Conservation (phyloP, 2,329 filamentous ascomycete genomes). For the Aspergillus fumigatus region DNA sequence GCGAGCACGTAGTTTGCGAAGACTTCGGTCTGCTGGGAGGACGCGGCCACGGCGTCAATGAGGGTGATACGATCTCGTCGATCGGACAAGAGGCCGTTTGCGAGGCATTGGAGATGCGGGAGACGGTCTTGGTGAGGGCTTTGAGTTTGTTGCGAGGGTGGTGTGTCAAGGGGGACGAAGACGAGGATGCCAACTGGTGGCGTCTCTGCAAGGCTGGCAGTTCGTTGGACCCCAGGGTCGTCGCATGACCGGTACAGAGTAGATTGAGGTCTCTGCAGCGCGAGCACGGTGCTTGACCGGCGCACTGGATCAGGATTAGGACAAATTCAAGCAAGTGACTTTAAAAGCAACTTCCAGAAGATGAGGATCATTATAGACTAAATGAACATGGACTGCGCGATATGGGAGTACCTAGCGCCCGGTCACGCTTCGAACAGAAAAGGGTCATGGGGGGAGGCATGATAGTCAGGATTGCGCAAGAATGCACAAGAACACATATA, state of each 20-base stretch:
- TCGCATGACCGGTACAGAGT: slow-evolving; percentile 21
- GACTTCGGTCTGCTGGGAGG: slow-evolving; percentile 22
- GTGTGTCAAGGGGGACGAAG: slow-evolving; percentile 1
- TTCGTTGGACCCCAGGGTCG: slow-evolving; percentile 27
- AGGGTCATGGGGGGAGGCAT: not conserved
- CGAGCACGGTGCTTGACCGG: slow-evolving; percentile 25
- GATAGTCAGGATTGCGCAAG: not conserved
- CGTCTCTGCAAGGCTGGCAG: slow-evolving; percentile 23
- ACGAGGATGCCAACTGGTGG: slow-evolving; percentile 13
- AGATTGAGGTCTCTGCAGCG: slow-evolving; percentile 27
- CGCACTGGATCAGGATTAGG: slow-evolving; percentile 19
- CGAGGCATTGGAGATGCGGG: not conserved
- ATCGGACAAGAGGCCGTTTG: slow-evolving; percentile 2
- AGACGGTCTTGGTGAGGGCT: not conserved
- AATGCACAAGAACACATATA: not conserved
- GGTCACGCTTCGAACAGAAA: not conserved
- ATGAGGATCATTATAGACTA: not conserved
- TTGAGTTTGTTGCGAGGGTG: not conserved
- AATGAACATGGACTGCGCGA: not conserved
- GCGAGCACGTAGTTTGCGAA: slow-evolving; percentile 26
- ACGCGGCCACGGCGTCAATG: slow-evolving; percentile 23
- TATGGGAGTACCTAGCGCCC: not conserved
- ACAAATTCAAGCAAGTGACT: not conserved
- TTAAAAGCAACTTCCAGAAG: not conserved
- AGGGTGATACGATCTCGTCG: slow-evolving; percentile 23